phyloP scores from a whole-genome alignment of 768 basidiomycete genomes.

The Termitomyces eurrhizus region DNA sequence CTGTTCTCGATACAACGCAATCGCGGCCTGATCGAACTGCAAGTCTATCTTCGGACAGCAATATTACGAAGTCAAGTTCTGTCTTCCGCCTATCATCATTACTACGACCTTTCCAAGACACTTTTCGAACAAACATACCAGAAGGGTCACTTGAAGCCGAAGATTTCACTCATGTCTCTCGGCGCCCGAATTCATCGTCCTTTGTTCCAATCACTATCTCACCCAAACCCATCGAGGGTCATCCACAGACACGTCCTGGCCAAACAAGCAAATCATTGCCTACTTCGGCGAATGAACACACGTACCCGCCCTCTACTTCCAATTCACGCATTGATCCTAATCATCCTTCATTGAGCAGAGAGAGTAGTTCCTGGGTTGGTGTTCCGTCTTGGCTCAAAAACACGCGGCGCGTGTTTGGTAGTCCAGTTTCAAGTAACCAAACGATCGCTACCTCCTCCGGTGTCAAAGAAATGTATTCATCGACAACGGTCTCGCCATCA shows the following conservation, averaged over 20 bases:
- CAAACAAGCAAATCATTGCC: constrained; percentile 16
- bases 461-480: constrained; percentile 62
- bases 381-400: constrained; percentile 71
- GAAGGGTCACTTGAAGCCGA: constrained; percentile 40
- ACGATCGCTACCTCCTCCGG: constrained; percentile 27
- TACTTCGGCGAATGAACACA: constrained; percentile 46
- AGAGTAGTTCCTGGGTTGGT: constrained; percentile 56
- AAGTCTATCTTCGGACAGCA: constrained; percentile 32
- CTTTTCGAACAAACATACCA: constrained; percentile 17
- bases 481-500: constrained; percentile 27
- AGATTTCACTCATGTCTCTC: constrained; percentile 71
- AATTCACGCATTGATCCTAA: constrained; percentile 44
- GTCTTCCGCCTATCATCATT: constrained; percentile 63
- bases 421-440: constrained; percentile 23
- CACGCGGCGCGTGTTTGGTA: constrained; percentile 38
- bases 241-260: constrained; percentile 10
- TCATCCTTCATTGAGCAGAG: constrained; percentile 45
- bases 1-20: constrained; percentile 59
- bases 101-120: constrained; percentile 58
- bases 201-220: constrained; percentile 62
- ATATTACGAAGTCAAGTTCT: constrained; percentile 32
- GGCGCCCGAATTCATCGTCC: constrained; percentile 45
- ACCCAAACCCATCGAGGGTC: constrained; percentile 20
- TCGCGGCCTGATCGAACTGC: constrained; percentile 40
- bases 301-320: constrained; percentile 75